Evolutionary conservation across 352 stramenopile genomes (phyloP), one percentile per base, ranked within the genome.

Genomic region (Globisporangium spinosum): DNA sequence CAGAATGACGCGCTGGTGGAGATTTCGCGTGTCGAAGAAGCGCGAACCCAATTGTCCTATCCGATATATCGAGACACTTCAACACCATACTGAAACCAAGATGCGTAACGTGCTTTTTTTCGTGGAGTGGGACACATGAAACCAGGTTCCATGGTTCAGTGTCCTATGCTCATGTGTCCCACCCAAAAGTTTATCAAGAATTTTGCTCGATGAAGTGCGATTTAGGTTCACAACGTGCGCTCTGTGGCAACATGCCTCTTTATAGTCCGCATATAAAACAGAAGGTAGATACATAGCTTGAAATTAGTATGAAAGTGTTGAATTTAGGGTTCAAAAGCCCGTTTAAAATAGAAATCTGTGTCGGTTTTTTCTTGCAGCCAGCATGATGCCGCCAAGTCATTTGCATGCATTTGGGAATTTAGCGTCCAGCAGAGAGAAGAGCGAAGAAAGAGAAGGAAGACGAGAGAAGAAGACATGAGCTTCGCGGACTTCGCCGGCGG

Each of bases 401-500:
- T 23, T 49, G 17, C 43, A 51, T 22, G 17, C 43, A 51, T 22
- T 51, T 51, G 43, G 17, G 43, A 51, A 51, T 23, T 23, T 10
- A 17, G 22, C 20, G 9, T 25, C 49, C 49, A 27, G 4, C 29
- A 32, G 17, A 25, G 55, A 60, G 29, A 45, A 45, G 54, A 59
- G 38, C 5, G 17, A 51, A n/a, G 17, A 2, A 49, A 17, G 7
- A 47, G 9, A 13, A 47, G 38, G 25, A 0, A 62, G 13, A 34
- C 35, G 35, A 43, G 38, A 47, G 34, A 55, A 40, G 49, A 20
- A 9, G 29, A 3, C 10, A 90, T 90, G 82, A 90, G 82, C 70
- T 90, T 89, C 71, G 82, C 78, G 58, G 82, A 90, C 75, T 86
- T 89, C 67, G 78, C 81, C 15, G 65, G 66, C 49, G 68, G 71